Conservation (phyloP, 2,329 filamentous ascomycete genomes). For the Torrubiella hemipterigena region DNA sequence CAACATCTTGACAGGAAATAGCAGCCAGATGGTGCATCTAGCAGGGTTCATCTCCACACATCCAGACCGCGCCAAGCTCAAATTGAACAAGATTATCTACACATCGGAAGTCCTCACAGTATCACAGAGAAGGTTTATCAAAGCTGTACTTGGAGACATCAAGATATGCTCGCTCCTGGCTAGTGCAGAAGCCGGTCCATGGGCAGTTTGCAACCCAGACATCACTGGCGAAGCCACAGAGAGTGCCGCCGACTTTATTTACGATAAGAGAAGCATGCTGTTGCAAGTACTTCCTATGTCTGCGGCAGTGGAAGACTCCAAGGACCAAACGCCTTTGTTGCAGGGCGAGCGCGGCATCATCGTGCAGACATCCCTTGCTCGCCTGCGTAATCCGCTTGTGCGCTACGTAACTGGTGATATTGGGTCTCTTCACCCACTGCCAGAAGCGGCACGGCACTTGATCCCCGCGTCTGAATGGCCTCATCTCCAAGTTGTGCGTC, state of each 20-base stretch:
- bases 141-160: slow-evolving; percentile 15
- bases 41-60: slow-evolving; percentile 21
- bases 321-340: slow-evolving; percentile 9
- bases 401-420: slow-evolving; percentile 31
- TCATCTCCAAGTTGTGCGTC: slow-evolving; percentile 20
- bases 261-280: slow-evolving; percentile 21
- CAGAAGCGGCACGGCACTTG: slow-evolving; percentile 6
- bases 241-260: slow-evolving; percentile 23
- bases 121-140: slow-evolving; percentile 19
- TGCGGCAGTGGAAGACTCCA: slow-evolving; percentile 1
- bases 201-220: slow-evolving; percentile 17
- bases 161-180: slow-evolving; percentile 26
- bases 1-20: slow-evolving; percentile 26
- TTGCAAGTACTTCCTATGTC: slow-evolving; percentile 23
- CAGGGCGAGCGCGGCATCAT: slow-evolving; percentile 23
- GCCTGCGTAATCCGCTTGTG: slow-evolving; percentile 28
- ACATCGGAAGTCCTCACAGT: slow-evolving; percentile 27
- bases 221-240: slow-evolving; percentile 10
- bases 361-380: slow-evolving; percentile 27
- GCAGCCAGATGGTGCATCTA: slow-evolving; percentile 23
- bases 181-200: no score
- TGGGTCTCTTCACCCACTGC: slow-evolving; percentile 24
- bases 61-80: slow-evolving; percentile 12
- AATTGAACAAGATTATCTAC: slow-evolving; percentile 28
- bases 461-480: slow-evolving; percentile 12